Evolutionary conservation across 495 filamentous ascomycete genomes (phyloP).

Genomic region (Neurospora sp.): DNA sequence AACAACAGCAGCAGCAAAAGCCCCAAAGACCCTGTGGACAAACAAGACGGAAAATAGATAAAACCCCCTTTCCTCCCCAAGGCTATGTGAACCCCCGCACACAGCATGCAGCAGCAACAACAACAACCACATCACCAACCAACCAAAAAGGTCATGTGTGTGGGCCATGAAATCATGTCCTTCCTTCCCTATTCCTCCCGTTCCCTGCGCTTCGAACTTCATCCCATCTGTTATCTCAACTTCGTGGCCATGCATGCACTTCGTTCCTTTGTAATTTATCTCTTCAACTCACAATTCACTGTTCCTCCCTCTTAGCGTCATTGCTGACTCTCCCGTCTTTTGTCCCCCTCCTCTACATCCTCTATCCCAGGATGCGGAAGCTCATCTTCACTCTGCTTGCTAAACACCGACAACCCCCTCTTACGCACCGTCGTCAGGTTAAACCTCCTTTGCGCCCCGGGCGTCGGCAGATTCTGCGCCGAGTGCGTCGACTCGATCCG

Average conservation of each 20-base stretch:
- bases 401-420: slow-evolving; percentile 26
- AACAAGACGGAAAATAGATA: neutral
- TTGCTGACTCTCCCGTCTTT: neutral
- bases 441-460: slow-evolving; percentile 17
- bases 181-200: neutral
- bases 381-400: slow-evolving; percentile 20
- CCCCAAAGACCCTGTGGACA: neutral
- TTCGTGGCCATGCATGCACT: neutral
- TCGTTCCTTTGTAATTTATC: neutral
- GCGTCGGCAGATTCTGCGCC: slow-evolving; percentile 5
- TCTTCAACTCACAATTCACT: neutral
- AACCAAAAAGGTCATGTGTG: neutral
- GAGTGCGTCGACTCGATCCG: slow-evolving; percentile 69
- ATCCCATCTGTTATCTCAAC: neutral
- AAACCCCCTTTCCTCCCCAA: neutral
- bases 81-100: neutral
- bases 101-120: neutral
- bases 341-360: neutral
- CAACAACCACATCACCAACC: neutral
- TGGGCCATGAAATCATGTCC: neutral
- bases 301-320: neutral
- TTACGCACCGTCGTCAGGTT: slow-evolving; percentile 24
- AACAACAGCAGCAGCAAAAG: neutral
- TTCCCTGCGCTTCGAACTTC: neutral
- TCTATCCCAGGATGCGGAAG: neutral